phyloP scores from a whole-genome alignment of 225 moss, liverwort and hornwort genomes.

The Lunularia cruciata region DNA sequence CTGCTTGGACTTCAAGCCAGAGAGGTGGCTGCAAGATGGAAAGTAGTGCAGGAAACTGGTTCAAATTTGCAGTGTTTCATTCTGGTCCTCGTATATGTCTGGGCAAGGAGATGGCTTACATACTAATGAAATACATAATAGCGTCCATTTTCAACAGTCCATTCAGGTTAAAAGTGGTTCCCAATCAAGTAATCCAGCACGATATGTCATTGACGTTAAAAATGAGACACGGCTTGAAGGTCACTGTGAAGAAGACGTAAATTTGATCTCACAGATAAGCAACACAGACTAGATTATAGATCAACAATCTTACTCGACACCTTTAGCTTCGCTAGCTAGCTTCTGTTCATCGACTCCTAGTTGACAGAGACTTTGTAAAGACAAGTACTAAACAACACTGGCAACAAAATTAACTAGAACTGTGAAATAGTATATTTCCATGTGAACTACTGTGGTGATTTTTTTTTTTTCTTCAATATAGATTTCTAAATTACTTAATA shows the following conservation, averaged over 20 bases:
- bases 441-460: no score
- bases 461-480: no score
- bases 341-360: no score
- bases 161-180: neutral
- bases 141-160: constrained; percentile 13
- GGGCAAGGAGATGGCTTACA: constrained; percentile 32
- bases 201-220: neutral
- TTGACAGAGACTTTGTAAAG: no score
- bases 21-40: constrained; percentile 15
- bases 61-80: constrained; percentile 29
- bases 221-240: neutral
- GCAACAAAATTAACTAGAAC: no score
- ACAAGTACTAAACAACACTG: no score
- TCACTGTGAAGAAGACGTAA: neutral
- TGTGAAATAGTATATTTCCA: no score
- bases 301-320: no score
- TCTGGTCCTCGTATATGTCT: constrained; percentile 38
- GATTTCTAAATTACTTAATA: no score
- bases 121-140: constrained; percentile 36
- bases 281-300: no score
- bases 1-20: constrained; percentile 17
- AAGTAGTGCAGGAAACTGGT: neutral
- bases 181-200: neutral
- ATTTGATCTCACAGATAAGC: no score
- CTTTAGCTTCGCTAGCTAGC: no score